phyloP scores from a whole-genome alignment of 2,329 filamentous ascomycete species.

The Massarina eburnea region DNA sequence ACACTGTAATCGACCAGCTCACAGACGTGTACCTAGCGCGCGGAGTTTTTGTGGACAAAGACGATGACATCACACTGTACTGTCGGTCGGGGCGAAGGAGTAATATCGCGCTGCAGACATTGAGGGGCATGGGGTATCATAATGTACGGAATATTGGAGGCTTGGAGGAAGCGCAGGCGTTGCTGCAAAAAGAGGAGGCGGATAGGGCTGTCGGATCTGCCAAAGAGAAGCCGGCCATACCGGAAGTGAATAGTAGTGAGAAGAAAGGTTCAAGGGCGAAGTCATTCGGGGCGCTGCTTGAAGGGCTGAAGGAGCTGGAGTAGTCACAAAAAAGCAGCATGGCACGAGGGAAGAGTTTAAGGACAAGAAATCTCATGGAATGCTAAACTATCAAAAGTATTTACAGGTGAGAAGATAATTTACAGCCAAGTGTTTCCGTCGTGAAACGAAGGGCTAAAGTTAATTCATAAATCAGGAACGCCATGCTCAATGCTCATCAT shows the following conservation, averaged over 20 bases:
- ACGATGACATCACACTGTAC: slow-evolving; percentile 40
- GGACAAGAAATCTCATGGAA: not conserved
- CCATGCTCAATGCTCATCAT: slow-evolving; percentile 8
- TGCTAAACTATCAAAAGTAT: too few relatives aligned
- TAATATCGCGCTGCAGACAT: slow-evolving; percentile 32
- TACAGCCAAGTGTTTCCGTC: not conserved
- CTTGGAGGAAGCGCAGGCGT: slow-evolving; percentile 33
- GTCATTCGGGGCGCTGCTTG: slow-evolving; percentile 26
- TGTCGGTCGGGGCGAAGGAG: slow-evolving; percentile 40
- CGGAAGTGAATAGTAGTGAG: slow-evolving; percentile 4
- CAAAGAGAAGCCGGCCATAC: not conserved
- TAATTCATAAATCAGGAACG: slow-evolving; percentile 6
- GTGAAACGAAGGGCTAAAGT: slow-evolving; percentile 20
- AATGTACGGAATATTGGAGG: slow-evolving; percentile 40
- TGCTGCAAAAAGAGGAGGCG: slow-evolving; percentile 31
- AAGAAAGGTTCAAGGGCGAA: slow-evolving; percentile 21
- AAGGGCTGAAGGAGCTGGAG: slow-evolving; percentile 31
- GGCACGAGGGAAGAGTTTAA: not conserved
- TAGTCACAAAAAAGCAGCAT: not conserved
- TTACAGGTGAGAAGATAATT: slow-evolving; percentile 7
- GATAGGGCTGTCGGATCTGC: not conserved
- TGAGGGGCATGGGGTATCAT: slow-evolving; percentile 32
- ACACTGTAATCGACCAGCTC: slow-evolving; percentile 36
- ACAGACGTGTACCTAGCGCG: slow-evolving; percentile 19
- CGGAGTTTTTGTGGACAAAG: slow-evolving; percentile 22